These are phyloP conservation scores for Nakaseomyces delphensis DNA, from an alignment of 1,139 yeast genomes.

Conservation along the genomic window DNA sequence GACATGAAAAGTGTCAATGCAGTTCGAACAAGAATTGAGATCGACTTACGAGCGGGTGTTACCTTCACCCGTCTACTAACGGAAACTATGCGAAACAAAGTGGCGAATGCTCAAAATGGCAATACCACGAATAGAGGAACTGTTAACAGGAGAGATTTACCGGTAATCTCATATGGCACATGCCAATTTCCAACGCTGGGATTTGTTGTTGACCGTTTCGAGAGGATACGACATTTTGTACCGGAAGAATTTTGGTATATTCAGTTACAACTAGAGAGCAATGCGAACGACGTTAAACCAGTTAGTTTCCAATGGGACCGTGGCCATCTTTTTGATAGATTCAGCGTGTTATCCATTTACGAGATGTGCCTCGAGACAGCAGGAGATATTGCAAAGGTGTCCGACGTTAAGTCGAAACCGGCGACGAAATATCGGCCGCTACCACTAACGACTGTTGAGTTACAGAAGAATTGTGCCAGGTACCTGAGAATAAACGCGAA, in stretches of 20 bases:
- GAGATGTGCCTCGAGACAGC: slow-evolving; percentile 49
- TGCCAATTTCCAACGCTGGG: slow-evolving; percentile 98
- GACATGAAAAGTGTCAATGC: slow-evolving; percentile 73
- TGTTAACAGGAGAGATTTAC: slow-evolving; percentile 23
- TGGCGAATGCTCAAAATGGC: slow-evolving; percentile 13
- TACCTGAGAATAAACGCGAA: slow-evolving; percentile 75
- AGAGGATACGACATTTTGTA: slow-evolving; percentile 59
- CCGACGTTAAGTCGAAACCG: slow-evolving; percentile 48
- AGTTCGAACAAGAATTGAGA: slow-evolving; percentile 74
- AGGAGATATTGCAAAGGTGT: slow-evolving; percentile 43
- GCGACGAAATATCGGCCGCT: slow-evolving; percentile 73
- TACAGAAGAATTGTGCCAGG: slow-evolving; percentile 78
- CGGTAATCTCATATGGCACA: slow-evolving; percentile 69
- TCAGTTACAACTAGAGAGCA: slow-evolving; percentile 42
- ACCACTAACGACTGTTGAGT: slow-evolving; percentile 91
- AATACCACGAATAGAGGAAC: slow-evolving; percentile 12
- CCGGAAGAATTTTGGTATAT: slow-evolving; percentile 80
- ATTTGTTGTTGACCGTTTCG: slow-evolving; percentile 89
- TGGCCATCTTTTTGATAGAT: slow-evolving; percentile 62
- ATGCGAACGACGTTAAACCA: slow-evolving; percentile 27
- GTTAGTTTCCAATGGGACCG: slow-evolving; percentile 54
- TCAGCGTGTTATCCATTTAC: slow-evolving; percentile 53
- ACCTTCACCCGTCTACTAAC: slow-evolving; percentile 67
- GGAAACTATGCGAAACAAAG: slow-evolving; percentile 27
- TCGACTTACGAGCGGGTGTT: slow-evolving; percentile 84